Evolutionary conservation across 2,329 filamentous ascomycete species (phyloP).

Genomic region (Didymella glomerata): DNA sequence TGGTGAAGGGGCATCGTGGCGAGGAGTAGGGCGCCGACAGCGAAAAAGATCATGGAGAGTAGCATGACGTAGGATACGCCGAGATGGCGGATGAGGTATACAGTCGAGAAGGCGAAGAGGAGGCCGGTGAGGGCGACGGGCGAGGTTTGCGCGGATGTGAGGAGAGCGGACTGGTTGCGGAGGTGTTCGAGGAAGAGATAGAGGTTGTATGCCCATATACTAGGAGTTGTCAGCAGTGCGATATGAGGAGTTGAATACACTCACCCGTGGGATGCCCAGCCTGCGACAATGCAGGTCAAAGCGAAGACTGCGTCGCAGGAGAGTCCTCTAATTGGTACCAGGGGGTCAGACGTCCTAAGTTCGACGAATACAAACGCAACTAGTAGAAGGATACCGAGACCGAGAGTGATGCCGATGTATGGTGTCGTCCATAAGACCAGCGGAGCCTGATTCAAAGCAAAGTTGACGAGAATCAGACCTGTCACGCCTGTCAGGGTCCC

Average conservation of each 20-base stretch:
- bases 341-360: neutral
- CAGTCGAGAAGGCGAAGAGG: neutral
- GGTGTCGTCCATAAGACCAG: neutral
- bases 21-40: neutral
- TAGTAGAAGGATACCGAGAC: neutral
- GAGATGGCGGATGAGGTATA: neutral
- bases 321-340: neutral
- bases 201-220: neutral
- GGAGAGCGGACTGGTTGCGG: neutral
- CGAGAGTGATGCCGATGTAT: neutral
- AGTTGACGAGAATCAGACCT: conserved; percentile 4
- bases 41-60: neutral
- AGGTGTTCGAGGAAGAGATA: neutral
- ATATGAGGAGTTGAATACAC: neutral
- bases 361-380: neutral
- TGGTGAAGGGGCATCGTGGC: neutral
- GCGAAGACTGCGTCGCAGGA: neutral
- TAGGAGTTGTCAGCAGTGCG: neutral
- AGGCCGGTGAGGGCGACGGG: neutral
- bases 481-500: conserved; percentile 1
- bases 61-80: neutral
- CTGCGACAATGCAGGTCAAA: neutral
- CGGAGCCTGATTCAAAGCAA: conserved; percentile 2
- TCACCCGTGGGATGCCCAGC: neutral
- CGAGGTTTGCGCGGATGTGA: neutral